Conservation (phyloP, 345 rosid genomes). For the Eucalyptus regnans region DNA sequence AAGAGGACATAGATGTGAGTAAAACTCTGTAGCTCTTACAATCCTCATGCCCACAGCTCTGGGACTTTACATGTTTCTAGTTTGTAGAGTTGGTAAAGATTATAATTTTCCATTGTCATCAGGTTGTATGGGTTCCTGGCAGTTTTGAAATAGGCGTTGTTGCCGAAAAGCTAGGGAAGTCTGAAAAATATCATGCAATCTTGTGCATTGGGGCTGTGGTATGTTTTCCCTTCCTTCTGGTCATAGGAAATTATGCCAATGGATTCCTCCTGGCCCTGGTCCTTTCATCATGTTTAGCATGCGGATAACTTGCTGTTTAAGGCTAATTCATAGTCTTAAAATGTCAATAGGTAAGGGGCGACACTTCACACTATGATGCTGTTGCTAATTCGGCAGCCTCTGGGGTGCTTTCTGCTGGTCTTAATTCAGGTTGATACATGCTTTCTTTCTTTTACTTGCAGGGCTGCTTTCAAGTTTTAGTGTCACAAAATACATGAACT, state of each 20-base stretch:
- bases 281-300: neutral
- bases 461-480: neutral
- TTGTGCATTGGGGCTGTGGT: slow-evolving; percentile 99
- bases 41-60: neutral
- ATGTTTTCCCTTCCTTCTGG: slow-evolving; percentile 7
- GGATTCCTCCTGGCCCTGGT: neutral
- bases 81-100: neutral
- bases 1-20: slow-evolving; percentile 70
- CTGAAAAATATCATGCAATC: slow-evolving; percentile 58
- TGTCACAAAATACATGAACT: neutral
- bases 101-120: neutral
- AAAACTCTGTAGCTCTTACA: neutral
- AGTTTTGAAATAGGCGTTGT: slow-evolving; percentile 73
- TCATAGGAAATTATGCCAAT: neutral
- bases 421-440: slow-evolving; percentile 57
- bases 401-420: slow-evolving; percentile 94
- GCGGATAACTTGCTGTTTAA: neutral
- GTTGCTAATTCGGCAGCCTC: slow-evolving; percentile 96
- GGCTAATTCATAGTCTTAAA: neutral
- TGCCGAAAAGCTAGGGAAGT: slow-evolving; percentile 73
- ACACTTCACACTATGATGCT: slow-evolving; percentile 92
- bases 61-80: neutral
- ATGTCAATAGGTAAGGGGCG: slow-evolving; percentile 71
- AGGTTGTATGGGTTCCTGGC: slow-evolving; percentile 99
- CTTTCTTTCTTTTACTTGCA: neutral